Conservation (phyloP, 441 rosid species). For the Cnidoscolus chayamansa region DNA sequence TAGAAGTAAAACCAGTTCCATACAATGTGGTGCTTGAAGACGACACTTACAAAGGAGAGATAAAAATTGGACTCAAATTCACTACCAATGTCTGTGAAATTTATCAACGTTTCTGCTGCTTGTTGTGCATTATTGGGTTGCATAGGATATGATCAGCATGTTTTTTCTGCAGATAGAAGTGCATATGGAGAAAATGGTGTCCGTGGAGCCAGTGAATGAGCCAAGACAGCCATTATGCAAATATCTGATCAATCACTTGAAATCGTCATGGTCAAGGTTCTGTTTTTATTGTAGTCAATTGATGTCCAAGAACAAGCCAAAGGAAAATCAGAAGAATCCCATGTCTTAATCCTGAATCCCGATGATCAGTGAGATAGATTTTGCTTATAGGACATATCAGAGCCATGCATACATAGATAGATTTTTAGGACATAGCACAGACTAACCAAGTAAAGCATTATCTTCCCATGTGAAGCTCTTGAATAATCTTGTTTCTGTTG, state of each 20-base stretch:
- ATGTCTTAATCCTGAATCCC: background rate
- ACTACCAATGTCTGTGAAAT: constrained; percentile 27
- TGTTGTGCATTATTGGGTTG: background rate
- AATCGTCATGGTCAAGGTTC: constrained; percentile 35
- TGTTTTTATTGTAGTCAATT: constrained; percentile 6
- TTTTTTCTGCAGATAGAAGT: constrained; percentile 34
- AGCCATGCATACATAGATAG: background rate
- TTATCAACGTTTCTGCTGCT: background rate
- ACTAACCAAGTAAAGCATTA: background rate
- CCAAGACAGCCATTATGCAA: constrained; percentile 21
- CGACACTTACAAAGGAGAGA: constrained; percentile 59
- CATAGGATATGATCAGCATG: background rate
- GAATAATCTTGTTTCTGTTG: constrained; percentile 9
- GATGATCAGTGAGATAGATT: background rate
- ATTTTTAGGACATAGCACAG: background rate
- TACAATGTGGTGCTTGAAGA: constrained; percentile 77
- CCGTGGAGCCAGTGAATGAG: constrained; percentile 12
- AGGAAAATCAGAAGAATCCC: background rate
- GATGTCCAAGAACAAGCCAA: constrained; percentile 4
- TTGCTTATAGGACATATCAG: too few relatives aligned
- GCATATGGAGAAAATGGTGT: constrained; percentile 15
- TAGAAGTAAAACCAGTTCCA: constrained; percentile 56
- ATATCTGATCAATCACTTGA: constrained; percentile 35
- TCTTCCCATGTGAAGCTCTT: constrained; percentile 1
- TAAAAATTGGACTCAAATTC: constrained; percentile 68